phyloP scores from a whole-genome alignment of 129 eudicot genomes.

The Apium graveolens region DNA sequence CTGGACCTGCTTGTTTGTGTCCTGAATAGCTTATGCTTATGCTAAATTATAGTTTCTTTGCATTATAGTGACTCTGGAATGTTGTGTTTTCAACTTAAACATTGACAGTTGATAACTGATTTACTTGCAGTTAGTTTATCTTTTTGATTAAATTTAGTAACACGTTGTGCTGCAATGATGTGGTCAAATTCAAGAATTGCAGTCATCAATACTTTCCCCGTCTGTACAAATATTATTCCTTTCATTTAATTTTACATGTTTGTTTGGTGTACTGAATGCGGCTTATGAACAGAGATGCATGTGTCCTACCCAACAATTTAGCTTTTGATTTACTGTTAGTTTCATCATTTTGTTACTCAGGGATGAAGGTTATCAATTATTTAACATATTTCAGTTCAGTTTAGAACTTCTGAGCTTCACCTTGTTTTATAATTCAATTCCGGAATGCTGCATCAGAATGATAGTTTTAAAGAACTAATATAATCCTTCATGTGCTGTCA shows the following conservation, averaged over 20 bases:
- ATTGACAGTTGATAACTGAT: background rate
- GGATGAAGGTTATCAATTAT: background rate
- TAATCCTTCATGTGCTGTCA: background rate
- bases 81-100: background rate
- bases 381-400: background rate
- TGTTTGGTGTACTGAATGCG: background rate
- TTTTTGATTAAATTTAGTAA: background rate
- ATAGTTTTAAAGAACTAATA: conserved; percentile 25
- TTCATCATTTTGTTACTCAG: background rate
- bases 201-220: background rate
- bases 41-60: background rate
- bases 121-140: background rate
- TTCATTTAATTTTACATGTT: background rate
- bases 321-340: background rate
- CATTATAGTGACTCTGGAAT: background rate
- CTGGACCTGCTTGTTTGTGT: background rate
- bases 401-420: background rate
- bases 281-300: background rate
- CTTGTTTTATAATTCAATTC: background rate
- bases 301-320: background rate
- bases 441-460: background rate
- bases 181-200: background rate
- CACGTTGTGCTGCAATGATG: background rate
- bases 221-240: background rate
- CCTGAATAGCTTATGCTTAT: background rate